Percentiles rank a stretch among this genome's conserved stretches.
These are phyloP conservation scores for Colletotrichum melonis DNA, from an alignment of 2,329 filamentous ascomycete species.

Conservation along the genomic window DNA sequence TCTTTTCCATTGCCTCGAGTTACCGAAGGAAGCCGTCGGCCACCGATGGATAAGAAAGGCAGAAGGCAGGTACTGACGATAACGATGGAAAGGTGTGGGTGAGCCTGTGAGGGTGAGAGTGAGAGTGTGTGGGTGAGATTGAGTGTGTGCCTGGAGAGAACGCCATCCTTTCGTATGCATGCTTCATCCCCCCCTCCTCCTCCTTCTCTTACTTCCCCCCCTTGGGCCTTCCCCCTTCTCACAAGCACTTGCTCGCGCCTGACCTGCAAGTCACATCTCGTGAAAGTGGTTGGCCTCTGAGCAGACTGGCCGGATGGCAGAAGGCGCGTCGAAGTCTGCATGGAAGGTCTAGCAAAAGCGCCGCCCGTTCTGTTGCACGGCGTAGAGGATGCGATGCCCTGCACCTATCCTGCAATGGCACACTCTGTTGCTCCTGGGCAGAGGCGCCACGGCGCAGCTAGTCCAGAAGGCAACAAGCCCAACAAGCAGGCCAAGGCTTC, in stretches of 20 bases:
- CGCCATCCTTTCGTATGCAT: neutral
- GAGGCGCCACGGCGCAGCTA: conserved; percentile 21
- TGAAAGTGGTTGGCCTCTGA: neutral
- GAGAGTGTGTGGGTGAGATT: neutral
- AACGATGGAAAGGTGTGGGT: conserved; percentile 8
- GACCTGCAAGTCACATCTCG: conserved; percentile 21
- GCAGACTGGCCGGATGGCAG: conserved; percentile 16
- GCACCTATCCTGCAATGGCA: conserved; percentile 24
- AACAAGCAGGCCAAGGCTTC: conserved; percentile 10
- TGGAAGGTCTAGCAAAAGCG: conserved; percentile 26
- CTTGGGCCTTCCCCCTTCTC: neutral
- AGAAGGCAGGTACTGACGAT: conserved; percentile 2
- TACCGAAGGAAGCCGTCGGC: conserved; percentile 33
- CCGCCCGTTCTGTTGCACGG: conserved; percentile 13
- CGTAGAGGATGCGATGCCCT: conserved; percentile 21
- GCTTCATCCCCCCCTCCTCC: neutral
- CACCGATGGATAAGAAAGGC: neutral
- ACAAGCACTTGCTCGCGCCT: neutral
- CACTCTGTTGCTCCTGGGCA: conserved; percentile 8
- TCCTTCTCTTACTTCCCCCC: neutral
- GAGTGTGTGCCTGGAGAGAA: conserved; percentile 1
- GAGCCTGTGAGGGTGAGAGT: neutral
- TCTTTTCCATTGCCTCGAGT: neutral
- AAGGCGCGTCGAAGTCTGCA: conserved; percentile 35
- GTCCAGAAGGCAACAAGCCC: neutral